Base-by-base conservation (phyloP, 345 rosid genomes). In the Limnanthes douglasii region DNA sequence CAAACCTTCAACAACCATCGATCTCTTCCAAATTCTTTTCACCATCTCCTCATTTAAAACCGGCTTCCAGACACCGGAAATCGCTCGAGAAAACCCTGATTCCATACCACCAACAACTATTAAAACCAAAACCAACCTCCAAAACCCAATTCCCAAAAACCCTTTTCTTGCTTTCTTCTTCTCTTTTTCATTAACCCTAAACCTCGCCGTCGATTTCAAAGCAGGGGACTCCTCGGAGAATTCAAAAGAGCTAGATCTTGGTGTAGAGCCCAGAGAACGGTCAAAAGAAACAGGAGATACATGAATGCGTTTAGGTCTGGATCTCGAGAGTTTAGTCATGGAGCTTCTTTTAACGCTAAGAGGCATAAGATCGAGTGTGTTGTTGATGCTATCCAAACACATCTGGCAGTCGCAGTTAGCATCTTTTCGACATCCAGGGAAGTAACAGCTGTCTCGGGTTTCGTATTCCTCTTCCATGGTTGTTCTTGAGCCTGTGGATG, bases 281-380 rank as follows among this genome's bases (percentile, higher is more conserved):
- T 71, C 66, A 39, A 83, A 70, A 8, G 85, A 66, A 17, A 73
- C 24, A 0, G 93, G 88, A 13, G 88, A 68, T 1, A 35, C 28
- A 3, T 49, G 64, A 0, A 48, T 30, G n/a, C 55, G 49, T 34
- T 51, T 37, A 48, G 60, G 48, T 39, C 29, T 16, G 0, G 50
- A 45, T 0, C 73, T 58, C 10, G 73, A 75, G 51, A 77, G 54
- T 56, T 65, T 77, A 5, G 82, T 64, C 52, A 84, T 66, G 0
- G 94, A 74, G 50, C 66, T 72, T 41, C 65, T 82, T 16, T 75
- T 86, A n/a, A 58, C 46, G 45, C 76, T 90, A 5, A 21, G 11
- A n/a, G 92, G 74, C 78, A 75, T 68, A 50, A 90, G 96, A 34
- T 90, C 98, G 22, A 72, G 83, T 24, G 83, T 90, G 15, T 94